Evolutionary conservation across 164 flowering plant species (phyloP).

Genomic region (Tetracentron sinense): DNA sequence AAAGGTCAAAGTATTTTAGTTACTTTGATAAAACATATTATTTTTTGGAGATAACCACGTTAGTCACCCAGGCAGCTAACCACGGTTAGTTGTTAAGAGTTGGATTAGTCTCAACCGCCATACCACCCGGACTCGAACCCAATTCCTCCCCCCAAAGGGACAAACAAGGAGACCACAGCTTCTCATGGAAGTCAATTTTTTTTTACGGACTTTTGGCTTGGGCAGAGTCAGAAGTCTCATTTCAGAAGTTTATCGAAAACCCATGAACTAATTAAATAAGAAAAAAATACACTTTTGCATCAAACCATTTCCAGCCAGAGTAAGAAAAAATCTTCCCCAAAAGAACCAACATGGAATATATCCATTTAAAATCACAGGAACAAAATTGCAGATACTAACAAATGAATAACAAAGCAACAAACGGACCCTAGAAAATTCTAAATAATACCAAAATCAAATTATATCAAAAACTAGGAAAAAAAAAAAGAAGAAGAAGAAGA

Average conservation of each 20-base stretch:
- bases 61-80: too few relatives aligned
- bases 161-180: too few relatives aligned
- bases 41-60: too few relatives aligned
- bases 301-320: neutral
- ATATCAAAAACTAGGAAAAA: neutral
- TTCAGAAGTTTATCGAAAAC: neutral
- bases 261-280: neutral
- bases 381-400: neutral
- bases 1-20: too few relatives aligned
- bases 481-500: neutral
- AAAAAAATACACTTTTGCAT: neutral
- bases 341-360: neutral
- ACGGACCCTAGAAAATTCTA: neutral
- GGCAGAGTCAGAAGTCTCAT: too few relatives aligned
- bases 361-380: slow-evolving; percentile 1
- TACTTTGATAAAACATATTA: too few relatives aligned
- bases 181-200: too few relatives aligned
- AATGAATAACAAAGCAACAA: neutral
- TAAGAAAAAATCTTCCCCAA: neutral
- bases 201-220: too few relatives aligned
- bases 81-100: too few relatives aligned
- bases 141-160: too few relatives aligned
- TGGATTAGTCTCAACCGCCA: too few relatives aligned
- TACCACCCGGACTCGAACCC: too few relatives aligned
- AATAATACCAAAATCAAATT: neutral